Base-by-base conservation (phyloP, 1,284 basidiomycete genomes). In the Tilletia indica region DNA sequence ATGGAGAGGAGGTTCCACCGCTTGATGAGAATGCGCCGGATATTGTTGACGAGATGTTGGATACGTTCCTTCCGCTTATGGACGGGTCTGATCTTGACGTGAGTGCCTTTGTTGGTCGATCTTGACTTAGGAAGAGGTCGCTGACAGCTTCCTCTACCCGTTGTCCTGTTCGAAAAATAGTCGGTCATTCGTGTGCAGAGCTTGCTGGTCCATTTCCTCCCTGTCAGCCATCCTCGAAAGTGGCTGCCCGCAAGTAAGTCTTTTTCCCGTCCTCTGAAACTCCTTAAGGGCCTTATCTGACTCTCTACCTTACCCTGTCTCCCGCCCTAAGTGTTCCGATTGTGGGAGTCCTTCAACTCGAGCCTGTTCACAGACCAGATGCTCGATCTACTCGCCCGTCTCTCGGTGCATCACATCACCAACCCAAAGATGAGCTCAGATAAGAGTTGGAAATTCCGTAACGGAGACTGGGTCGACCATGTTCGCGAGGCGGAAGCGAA, bases 281-380 rank as follows among this genome's bases (percentile, higher is more conserved):
- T 31, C 25, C 25, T 31, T 0, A 31, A 31, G 25, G 25, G 25
- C 25, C 25, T 34, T 36, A 39, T 4, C 56, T 58, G 34, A 6
- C 5, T 58, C n/a, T 14, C 4, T 58, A 11, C 21, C 12, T 21
- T 31, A 25, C 12, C 19, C 1, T 3, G 34, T 31, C 5, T 25
- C 51, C 38, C 54, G 36, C 39, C 5, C 21, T 38, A 25, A 64
- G 61, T 84, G 73, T 93, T 94, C 86, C 90, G 89, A 72, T 86
- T 94, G 0, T 94, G 93, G 92, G 90, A 93, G 80, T 90, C 91
- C 3, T 92, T 93, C 84, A 92, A 93, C 79, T 92, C 92, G 0
- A 88, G 88, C 51, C 87, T 91, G 21, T 86, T 93, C 72, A 93
- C 96, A 77, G 93, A 94, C 75, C 89, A 93, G 76, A 87, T 94